phyloP scores from a whole-genome alignment of 2,329 filamentous ascomycete species.

The Fusarium continuum region DNA sequence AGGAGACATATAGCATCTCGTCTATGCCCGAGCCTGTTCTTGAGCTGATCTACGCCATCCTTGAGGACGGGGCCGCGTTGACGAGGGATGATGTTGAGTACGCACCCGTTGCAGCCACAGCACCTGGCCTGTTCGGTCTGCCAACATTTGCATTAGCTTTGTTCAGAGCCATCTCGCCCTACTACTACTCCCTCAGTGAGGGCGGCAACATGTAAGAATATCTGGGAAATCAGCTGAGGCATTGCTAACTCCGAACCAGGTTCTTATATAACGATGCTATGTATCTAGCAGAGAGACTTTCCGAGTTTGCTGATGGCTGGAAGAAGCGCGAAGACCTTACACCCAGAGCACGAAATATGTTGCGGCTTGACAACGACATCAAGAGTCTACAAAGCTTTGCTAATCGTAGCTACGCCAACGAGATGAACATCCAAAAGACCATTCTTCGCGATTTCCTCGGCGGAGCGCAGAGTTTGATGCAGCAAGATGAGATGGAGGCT shows the following conservation, averaged over 20 bases:
- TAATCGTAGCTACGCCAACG: constrained; percentile 67
- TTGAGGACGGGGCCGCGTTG: constrained; percentile 70
- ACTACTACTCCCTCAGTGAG: constrained; percentile 72
- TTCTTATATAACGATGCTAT: constrained; percentile 74
- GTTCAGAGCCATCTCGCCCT: constrained; percentile 79
- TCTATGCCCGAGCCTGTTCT: constrained; percentile 84
- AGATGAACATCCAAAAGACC: constrained; percentile 69
- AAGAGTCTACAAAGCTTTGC: constrained; percentile 68
- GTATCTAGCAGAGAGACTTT: constrained; percentile 68
- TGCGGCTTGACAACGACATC: constrained; percentile 68
- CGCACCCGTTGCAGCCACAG: constrained; percentile 72
- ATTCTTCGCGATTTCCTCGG: constrained; percentile 69
- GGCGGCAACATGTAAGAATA: constrained; percentile 70
- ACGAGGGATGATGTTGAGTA: constrained; percentile 61
- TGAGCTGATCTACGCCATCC: constrained; percentile 67
- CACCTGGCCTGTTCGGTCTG: constrained; percentile 74
- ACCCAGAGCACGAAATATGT: constrained; percentile 60
- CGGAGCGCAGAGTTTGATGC: constrained; percentile 67
- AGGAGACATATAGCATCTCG: constrained; percentile 88
- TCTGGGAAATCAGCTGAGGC: neutral
- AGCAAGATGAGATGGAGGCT: constrained; percentile 63
- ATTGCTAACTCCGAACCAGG: constrained; percentile 50
- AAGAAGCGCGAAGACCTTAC: constrained; percentile 62
- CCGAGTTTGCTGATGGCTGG: constrained; percentile 61
- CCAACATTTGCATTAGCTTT: constrained; percentile 79